Conservation (phyloP, 495 filamentous ascomycete species). For the Alectoria sarmentosa region DNA sequence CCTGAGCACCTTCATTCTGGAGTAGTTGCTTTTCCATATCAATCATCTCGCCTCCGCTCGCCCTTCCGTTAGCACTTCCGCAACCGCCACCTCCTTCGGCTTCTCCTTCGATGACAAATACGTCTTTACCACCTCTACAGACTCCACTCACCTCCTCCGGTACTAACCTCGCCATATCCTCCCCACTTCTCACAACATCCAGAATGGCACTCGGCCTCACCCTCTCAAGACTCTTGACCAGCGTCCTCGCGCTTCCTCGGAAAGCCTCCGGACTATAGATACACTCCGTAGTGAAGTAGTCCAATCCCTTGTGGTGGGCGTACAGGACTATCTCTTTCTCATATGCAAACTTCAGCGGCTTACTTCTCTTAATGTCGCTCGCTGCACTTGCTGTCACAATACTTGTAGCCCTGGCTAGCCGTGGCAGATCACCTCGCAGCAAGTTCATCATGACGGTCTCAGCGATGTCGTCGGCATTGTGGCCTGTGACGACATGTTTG, state of each 20-base stretch:
- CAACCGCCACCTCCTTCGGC: constrained; percentile 66
- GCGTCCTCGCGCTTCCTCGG: constrained; percentile 76
- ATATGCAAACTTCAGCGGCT: constrained; percentile 96
- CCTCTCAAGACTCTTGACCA: constrained; percentile 93
- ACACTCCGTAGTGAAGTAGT: constrained; percentile 98
- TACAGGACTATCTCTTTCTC: constrained; percentile 99
- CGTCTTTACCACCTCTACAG: constrained; percentile 26
- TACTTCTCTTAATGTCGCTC: constrained; percentile 81
- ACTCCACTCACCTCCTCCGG: constrained; percentile 47
- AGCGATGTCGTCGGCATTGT: constrained; percentile 97
- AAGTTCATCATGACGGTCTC: constrained; percentile 98
- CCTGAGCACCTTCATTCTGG: constrained; percentile 57
- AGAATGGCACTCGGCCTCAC: constrained; percentile 89
- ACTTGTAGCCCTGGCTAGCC: constrained; percentile 81
- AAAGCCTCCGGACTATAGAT: constrained; percentile 99
- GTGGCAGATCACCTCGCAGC: constrained; percentile 79
- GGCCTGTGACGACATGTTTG: constrained; percentile 91
- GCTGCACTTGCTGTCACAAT: constrained; percentile 74
- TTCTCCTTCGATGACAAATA: constrained; percentile 31
- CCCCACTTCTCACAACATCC: constrained; percentile 89
- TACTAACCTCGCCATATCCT: constrained; percentile 89
- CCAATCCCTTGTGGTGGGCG: constrained; percentile 88
- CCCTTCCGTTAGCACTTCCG: constrained; percentile 63
- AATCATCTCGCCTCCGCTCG: constrained; percentile 80
- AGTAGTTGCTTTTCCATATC: constrained; percentile 76